Evolutionary conservation across 768 basidiomycete genomes (phyloP).

Genomic region (Hortiboletus campestris): DNA sequence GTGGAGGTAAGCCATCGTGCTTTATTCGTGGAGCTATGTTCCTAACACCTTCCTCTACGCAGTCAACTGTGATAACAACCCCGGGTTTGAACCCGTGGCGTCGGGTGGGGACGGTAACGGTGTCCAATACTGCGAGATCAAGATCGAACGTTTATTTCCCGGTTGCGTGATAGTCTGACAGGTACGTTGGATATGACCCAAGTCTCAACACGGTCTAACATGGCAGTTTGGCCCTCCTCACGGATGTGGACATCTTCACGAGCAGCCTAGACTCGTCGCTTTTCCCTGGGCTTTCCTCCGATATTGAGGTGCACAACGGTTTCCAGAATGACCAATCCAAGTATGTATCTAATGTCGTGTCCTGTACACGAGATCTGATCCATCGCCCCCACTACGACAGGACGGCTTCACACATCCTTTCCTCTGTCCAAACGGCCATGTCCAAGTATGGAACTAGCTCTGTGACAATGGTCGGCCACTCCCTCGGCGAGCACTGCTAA

Average conservation of each 20-base stretch:
- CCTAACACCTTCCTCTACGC: background rate
- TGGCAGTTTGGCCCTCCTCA: constrained; percentile 36
- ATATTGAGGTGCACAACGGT: constrained; percentile 43
- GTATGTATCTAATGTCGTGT: constrained; percentile 28
- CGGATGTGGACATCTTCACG: constrained; percentile 37
- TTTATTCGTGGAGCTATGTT: background rate
- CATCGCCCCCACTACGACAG: constrained; percentile 34
- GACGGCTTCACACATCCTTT: constrained; percentile 38
- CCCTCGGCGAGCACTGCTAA: constrained; percentile 30
- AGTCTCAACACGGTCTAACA: constrained; percentile 23
- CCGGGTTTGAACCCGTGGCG: constrained; percentile 42
- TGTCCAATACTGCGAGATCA: constrained; percentile 41
- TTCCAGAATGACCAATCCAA: constrained; percentile 43
- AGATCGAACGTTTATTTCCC: no score
- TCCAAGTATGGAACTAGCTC: constrained; percentile 30
- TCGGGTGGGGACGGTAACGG: constrained; percentile 43
- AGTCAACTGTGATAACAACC: constrained; percentile 43
- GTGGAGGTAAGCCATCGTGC: constrained; percentile 41
- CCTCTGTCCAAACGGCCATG: constrained; percentile 41
- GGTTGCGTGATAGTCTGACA: background rate
- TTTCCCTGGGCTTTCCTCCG: constrained; percentile 45
- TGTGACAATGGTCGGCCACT: constrained; percentile 47
- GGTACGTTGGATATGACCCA: constrained; percentile 42
- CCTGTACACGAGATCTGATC: background rate
- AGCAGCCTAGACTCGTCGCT: constrained; percentile 35